Evolutionary conservation across 2,329 filamentous ascomycete species (phyloP).

Genomic region (Aureobasidium sp.): DNA sequence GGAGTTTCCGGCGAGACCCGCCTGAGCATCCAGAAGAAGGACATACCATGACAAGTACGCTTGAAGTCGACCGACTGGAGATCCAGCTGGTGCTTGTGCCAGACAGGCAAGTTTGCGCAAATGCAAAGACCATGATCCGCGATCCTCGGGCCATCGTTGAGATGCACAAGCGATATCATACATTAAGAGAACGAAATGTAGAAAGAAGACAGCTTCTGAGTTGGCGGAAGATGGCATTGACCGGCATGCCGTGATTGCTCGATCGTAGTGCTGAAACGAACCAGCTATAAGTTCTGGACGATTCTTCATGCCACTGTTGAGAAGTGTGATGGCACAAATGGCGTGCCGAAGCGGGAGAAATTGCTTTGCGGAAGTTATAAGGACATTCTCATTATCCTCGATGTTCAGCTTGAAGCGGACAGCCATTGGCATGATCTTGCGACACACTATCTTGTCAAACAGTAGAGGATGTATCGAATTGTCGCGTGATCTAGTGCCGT

Average conservation of each 20-base stretch:
- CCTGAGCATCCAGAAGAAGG: constrained; percentile 41
- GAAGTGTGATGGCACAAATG: constrained; percentile 7
- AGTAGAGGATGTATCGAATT: constrained; percentile 10
- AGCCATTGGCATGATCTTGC: constrained; percentile 16
- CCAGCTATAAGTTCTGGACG: constrained; percentile 18
- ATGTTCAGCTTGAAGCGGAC: constrained; percentile 15
- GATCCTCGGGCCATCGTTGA: constrained; percentile 7
- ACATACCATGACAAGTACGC: constrained; percentile 47
- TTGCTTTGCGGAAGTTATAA: constrained; percentile 5
- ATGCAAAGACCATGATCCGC: constrained; percentile 2
- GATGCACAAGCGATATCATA: constrained; percentile 13
- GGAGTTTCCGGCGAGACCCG: constrained; percentile 13
- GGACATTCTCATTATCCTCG: constrained; percentile 14
- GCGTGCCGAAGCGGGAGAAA: constrained; percentile 12
- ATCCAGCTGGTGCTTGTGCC: background rate
- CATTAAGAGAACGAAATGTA: constrained; percentile 8
- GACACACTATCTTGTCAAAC: constrained; percentile 13
- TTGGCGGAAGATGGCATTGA: constrained; percentile 30
- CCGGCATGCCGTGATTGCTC: constrained; percentile 14
- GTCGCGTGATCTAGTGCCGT: background rate
- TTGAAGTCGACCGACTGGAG: background rate
- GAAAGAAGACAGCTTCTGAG: background rate
- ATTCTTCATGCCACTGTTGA: background rate
- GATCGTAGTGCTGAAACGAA: constrained; percentile 11
- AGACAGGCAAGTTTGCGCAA: constrained; percentile 4